Base-by-base conservation (phyloP, 2,329 filamentous ascomycete species). In the Ceratocystiopsis minuta region DNA sequence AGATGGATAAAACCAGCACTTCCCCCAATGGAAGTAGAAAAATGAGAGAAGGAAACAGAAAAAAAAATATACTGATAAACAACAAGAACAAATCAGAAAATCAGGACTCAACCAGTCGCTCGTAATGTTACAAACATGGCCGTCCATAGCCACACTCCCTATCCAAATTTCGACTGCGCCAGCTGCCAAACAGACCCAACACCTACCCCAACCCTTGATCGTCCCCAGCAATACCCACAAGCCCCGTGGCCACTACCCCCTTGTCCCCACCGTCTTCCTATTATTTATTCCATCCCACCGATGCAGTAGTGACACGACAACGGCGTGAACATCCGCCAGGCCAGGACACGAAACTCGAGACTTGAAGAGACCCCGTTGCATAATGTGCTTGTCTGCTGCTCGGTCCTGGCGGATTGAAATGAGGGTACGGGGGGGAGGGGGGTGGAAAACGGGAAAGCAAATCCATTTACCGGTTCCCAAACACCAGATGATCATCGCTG, bases 61-160 rank as follows among this genome's bases (percentile, higher is more conserved):
- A 37, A 40, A n/a, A 38, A 36, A 2, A 36, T 3, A 20, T 6
- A 13, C 36, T 36, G 17, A 34, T 9, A 38, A 18, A 17, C 38
- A 28, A 40, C 20, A 33, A 16, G 28, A 34, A 40, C 40, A 11
- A 14, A 35, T 17, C 20, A 41, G 16, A 37, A 46, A 31, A 45
- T 10, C 12, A 42, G 17, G 20, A 34, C 28, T 37, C 39, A 20
- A 17, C 39, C 18, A 42, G 31, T 38, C 42, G 43, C 46, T 42
- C 43, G 11, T 48, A 48, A 45, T 46, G 43, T 45, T 48, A 48
- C 46, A 48, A 42, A 41, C 45, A 43, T 42, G 34, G 38, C 40
- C 38, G 16, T 17, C 32, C 36, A 36, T 13, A 34, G 7, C 24
- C 34, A 37, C 38, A 42, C 42, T 14, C 35, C 36, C 14, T 48